A percentile compares a stretch with the other conserved stretches of the same genome.
These are phyloP conservation scores for Exophiala sp. DNA, from an alignment of 2,329 filamentous ascomycete species.

Conservation along the genomic window DNA sequence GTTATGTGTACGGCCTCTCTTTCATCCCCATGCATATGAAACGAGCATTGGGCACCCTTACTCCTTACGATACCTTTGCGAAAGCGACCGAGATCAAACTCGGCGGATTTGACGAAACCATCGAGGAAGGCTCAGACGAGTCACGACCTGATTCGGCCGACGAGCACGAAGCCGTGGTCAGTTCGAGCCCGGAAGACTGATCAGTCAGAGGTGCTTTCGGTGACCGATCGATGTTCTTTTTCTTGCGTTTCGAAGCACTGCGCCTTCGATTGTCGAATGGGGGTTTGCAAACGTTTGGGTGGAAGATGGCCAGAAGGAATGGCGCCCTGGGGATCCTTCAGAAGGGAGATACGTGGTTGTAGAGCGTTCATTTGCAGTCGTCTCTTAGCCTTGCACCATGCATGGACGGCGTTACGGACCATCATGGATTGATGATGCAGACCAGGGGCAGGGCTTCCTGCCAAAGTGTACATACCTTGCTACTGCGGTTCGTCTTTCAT, in stretches of 20 bases:
- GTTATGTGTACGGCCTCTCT: slow-evolving; percentile 87
- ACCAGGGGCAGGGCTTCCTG: not conserved
- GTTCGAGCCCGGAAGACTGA: slow-evolving; percentile 10
- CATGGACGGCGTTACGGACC: not conserved
- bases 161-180: slow-evolving; percentile 11
- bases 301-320: not conserved
- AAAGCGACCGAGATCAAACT: slow-evolving; percentile 49
- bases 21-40: slow-evolving; percentile 85
- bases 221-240: too few species aligned
- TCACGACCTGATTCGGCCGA: slow-evolving; percentile 19
- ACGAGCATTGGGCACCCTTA: slow-evolving; percentile 79
- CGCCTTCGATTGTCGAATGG: too few species aligned
- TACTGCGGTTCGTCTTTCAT: not conserved
- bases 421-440: not conserved
- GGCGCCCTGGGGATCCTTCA: not conserved
- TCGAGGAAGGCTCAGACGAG: slow-evolving; percentile 25
- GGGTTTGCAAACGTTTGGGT: too few species aligned
- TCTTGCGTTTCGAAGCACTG: too few species aligned
- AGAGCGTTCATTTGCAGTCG: not conserved
- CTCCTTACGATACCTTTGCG: slow-evolving; percentile 75
- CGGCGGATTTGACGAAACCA: slow-evolving; percentile 21
- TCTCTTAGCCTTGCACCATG: not conserved
- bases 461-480: not conserved
- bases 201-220: not conserved
- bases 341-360: not conserved